Percentiles rank a stretch among this genome's conserved stretches.
Conservation (phyloP, 2,329 filamentous ascomycete genomes). For the Paraphaeosphaeria sporulosa region DNA sequence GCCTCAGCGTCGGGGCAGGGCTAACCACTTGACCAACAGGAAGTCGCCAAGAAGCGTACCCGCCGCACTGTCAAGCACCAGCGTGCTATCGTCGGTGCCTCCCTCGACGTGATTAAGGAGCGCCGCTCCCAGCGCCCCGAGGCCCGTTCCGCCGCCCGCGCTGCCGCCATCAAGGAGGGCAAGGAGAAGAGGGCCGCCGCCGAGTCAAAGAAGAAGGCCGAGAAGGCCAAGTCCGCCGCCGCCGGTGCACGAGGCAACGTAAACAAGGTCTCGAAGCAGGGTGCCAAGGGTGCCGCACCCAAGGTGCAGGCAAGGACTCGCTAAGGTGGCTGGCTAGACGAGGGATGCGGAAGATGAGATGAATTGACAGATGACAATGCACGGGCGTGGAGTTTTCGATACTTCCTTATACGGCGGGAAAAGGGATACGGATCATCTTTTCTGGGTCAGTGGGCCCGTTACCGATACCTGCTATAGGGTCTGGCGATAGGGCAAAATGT, state of each 20-base stretch:
- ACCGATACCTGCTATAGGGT: constrained; percentile 37
- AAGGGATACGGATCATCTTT: constrained; percentile 39
- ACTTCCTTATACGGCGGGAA: constrained; percentile 35
- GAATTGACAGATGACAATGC: constrained; percentile 9
- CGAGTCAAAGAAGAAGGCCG: constrained; percentile 94
- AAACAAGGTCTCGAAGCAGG: constrained; percentile 90
- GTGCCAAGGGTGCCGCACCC: constrained; percentile 84
- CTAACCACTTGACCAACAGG: constrained; percentile 65
- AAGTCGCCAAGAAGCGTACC: constrained; percentile 99
- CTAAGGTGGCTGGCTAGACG: constrained; percentile 60
- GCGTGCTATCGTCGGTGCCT: constrained; percentile 98
- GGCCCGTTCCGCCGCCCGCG: constrained; percentile 89
- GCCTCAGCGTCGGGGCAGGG: constrained; percentile 2
- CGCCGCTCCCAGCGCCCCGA: constrained; percentile 93
- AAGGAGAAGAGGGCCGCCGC: constrained; percentile 97
- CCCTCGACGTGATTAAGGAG: constrained; percentile 99
- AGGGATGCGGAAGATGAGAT: constrained; percentile 20
- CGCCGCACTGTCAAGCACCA: constrained; percentile 98
- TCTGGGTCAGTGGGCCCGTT: constrained; percentile 34
- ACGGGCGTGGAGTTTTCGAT: constrained; percentile 15
- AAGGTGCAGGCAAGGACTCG: constrained; percentile 89
- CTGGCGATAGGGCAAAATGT: constrained; percentile 45
- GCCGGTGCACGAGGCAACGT: constrained; percentile 77
- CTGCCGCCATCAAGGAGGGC: constrained; percentile 90
- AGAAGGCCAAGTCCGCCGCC: constrained; percentile 95